Conservation (phyloP, 2,329 filamentous ascomycete species). For the Teratosphaeria epicoccoides region DNA sequence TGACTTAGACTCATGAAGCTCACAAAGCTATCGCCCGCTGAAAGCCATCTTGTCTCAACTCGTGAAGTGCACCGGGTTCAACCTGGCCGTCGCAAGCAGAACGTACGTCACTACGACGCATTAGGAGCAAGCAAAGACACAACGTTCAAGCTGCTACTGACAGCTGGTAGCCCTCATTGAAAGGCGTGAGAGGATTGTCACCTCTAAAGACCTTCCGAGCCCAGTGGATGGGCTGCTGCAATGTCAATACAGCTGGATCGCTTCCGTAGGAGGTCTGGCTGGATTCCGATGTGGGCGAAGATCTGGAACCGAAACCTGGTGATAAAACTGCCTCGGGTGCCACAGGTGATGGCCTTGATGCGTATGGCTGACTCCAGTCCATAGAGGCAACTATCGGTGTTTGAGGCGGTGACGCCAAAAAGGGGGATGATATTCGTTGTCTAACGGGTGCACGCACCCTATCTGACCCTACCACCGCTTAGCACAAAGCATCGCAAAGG, state of each 20-base stretch:
- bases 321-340: conserved; percentile 31
- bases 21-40: conserved; percentile 30
- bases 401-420: conserved; percentile 1
- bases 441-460: neutral
- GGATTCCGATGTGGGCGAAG: conserved; percentile 30
- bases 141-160: neutral
- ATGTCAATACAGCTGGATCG: conserved; percentile 6
- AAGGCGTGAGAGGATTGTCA: conserved; percentile 28
- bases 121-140: neutral
- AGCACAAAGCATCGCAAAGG: neutral
- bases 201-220: conserved; percentile 35
- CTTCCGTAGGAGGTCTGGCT: conserved; percentile 21
- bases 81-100: conserved; percentile 14
- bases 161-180: conserved; percentile 19
- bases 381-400: conserved; percentile 9
- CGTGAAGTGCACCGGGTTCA: conserved; percentile 12
- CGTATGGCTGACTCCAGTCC: conserved; percentile 6
- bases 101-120: conserved; percentile 8
- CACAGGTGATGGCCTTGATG: conserved; percentile 17
- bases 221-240: conserved; percentile 29
- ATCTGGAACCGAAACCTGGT: conserved; percentile 33
- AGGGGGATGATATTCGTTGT: neutral
- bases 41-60: conserved; percentile 28
- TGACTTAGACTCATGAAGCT: neutral
- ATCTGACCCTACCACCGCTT: neutral